These are phyloP conservation scores for Boletus eberwhitei DNA, from an alignment of 768 basidiomycete species.

Conservation along the genomic window DNA sequence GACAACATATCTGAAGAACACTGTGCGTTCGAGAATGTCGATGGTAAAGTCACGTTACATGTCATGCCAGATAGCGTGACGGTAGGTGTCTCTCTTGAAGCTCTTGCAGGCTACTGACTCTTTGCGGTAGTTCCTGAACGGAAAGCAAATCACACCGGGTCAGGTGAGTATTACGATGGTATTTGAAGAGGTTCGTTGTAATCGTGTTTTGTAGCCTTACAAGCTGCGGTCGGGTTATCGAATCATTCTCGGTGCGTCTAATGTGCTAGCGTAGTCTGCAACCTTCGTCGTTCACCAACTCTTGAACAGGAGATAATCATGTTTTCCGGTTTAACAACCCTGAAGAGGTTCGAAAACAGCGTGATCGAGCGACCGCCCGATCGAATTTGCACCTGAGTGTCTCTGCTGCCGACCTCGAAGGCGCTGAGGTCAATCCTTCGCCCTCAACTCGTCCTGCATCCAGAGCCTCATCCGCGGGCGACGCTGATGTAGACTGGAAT, in stretches of 20 bases:
- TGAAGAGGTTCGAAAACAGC: slow-evolving; percentile 88
- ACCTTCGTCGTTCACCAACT: slow-evolving; percentile 2
- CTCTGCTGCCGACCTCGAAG: slow-evolving; percentile 65
- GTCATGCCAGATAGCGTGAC: slow-evolving; percentile 80
- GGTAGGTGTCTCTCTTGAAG: slow-evolving; percentile 41
- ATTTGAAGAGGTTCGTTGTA: slow-evolving; percentile 4
- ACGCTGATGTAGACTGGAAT: slow-evolving; percentile 90
- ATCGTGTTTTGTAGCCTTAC: slow-evolving; percentile 46
- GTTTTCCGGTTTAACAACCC: slow-evolving; percentile 98
- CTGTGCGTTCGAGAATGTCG: slow-evolving; percentile 84
- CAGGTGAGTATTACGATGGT: slow-evolving; percentile 49
- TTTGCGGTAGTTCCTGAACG: slow-evolving; percentile 78
- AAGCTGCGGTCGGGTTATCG: slow-evolving; percentile 93
- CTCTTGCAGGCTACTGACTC: slow-evolving; percentile 11
- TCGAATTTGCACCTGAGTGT: slow-evolving; percentile 66
- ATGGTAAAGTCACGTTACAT: slow-evolving; percentile 81
- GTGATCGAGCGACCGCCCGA: slow-evolving; percentile 74
- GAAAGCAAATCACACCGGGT: slow-evolving; percentile 75
- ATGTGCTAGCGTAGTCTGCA: background rate
- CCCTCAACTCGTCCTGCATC: slow-evolving; percentile 74
- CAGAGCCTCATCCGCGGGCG: slow-evolving; percentile 62
- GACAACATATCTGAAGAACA: slow-evolving; percentile 90
- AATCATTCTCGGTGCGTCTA: slow-evolving; percentile 80
- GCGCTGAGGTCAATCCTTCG: slow-evolving; percentile 35
- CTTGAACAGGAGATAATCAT: slow-evolving; percentile 80